Evolutionary conservation across 306 rosid species (phyloP).

Genomic region (Cucurbita pepo): DNA sequence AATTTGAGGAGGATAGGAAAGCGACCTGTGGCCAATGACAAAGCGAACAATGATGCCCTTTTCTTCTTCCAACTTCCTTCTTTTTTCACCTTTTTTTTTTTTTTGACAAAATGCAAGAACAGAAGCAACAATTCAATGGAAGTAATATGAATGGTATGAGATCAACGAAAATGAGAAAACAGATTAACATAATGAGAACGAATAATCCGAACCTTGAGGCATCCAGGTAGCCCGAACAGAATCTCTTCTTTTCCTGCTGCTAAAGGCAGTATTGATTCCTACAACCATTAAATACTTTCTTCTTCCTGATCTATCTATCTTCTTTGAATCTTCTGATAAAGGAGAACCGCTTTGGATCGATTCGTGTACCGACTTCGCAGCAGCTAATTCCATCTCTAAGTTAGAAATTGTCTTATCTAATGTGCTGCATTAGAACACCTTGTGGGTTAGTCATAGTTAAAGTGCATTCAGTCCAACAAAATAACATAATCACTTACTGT

Average conservation of each 20-base stretch:
- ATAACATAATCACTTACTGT: constrained; percentile 29
- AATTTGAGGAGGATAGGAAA: not conserved
- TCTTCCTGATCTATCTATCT: constrained; percentile 34
- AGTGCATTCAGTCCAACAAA: not conserved
- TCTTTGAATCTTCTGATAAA: constrained; percentile 34
- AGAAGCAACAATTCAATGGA: constrained; percentile 23
- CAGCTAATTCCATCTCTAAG: constrained; percentile 87
- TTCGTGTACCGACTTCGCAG: constrained; percentile 78
- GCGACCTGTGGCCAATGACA: constrained; percentile 93
- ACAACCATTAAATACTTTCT: constrained; percentile 79
- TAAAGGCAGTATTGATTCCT: constrained; percentile 93
- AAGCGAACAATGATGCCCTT: constrained; percentile 87
- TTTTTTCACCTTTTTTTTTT: constrained; percentile 69
- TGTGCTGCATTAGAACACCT: constrained; percentile 28
- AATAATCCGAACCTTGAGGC: constrained; percentile 65
- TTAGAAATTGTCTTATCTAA: constrained; percentile 87
- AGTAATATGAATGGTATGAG: not conserved
- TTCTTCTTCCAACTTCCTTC: constrained; percentile 92
- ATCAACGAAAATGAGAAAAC: not conserved
- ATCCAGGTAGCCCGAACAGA: constrained; percentile 95
- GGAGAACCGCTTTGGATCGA: constrained; percentile 68
- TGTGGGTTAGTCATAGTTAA: not conserved
- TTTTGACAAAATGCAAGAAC: constrained; percentile 13
- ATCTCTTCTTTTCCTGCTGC: constrained; percentile 97
- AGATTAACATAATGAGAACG: not conserved